Evolutionary conservation across 768 basidiomycete species (phyloP).

Genomic region (Leccinum olivaceopallidum): DNA sequence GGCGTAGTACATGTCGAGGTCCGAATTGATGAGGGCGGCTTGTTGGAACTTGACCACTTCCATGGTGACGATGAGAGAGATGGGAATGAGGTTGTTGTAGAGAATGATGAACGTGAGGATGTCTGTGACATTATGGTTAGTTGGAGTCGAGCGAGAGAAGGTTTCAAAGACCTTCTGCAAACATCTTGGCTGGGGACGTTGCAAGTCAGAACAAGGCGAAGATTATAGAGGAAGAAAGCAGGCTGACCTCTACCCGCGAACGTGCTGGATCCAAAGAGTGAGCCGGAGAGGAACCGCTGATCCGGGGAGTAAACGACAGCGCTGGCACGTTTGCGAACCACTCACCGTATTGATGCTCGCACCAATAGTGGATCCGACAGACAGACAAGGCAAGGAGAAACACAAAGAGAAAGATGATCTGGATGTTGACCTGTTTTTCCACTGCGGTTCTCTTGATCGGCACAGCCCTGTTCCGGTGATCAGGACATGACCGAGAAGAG

Average conservation of each 20-base stretch:
- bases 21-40: constrained; percentile 95
- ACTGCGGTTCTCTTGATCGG: constrained; percentile 97
- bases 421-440: constrained; percentile 92
- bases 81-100: constrained; percentile 99
- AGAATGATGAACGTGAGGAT: constrained; percentile 98
- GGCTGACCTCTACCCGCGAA: constrained; percentile 63
- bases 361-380: constrained; percentile 85
- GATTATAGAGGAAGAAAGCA: not conserved
- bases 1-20: constrained; percentile 98
- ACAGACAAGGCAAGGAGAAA: constrained; percentile 85
- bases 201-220: not conserved
- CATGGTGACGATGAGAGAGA: constrained; percentile 99
- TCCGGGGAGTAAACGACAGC: constrained; percentile 1
- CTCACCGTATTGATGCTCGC: constrained; percentile 80
- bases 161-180: constrained; percentile 69
- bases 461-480: constrained; percentile 60
- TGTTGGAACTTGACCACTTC: constrained; percentile 99
- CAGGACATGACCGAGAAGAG: not conserved
- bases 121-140: constrained; percentile 48
- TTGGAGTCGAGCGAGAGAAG: not conserved
- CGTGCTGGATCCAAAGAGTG: constrained; percentile 62
- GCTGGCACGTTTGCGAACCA: not conserved
- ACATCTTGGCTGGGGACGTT: constrained; percentile 57
- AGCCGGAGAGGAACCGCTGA: constrained; percentile 81
- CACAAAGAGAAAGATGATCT: constrained; percentile 93